These are phyloP conservation scores for Triangularia verruculosa DNA, from an alignment of 2,329 filamentous ascomycete genomes.

Conservation along the genomic window DNA sequence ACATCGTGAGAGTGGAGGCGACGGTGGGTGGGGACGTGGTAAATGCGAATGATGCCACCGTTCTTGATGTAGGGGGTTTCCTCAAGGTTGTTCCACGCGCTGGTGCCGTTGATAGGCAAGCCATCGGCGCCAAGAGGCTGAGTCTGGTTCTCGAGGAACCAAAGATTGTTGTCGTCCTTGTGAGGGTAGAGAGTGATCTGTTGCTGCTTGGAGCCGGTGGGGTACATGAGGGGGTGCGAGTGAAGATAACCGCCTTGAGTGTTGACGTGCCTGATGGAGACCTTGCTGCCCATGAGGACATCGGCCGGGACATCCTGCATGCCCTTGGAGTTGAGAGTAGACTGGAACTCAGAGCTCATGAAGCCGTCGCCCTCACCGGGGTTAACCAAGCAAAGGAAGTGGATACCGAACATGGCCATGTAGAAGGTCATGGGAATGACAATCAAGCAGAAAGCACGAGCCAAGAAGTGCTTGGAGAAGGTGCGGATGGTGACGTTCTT, in stretches of 20 bases:
- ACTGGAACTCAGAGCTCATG: constrained; percentile 99
- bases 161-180: constrained; percentile 98
- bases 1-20: constrained; percentile 96
- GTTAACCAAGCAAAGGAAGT: constrained; percentile 90
- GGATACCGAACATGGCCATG: constrained; percentile 94
- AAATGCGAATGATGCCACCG: constrained; percentile 76
- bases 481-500: constrained; percentile 80
- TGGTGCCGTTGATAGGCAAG: constrained; percentile 72
- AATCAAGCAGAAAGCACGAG: constrained; percentile 86
- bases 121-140: constrained; percentile 78
- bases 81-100: constrained; percentile 74
- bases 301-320: constrained; percentile 96
- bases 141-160: constrained; percentile 92
- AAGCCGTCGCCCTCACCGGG: constrained; percentile 97
- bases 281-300: constrained; percentile 81
- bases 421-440: constrained; percentile 88
- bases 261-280: constrained; percentile 88
- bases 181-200: constrained; percentile 98
- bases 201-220: constrained; percentile 94
- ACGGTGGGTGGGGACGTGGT: constrained; percentile 78
- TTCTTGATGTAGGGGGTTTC: constrained; percentile 71
- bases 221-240: constrained; percentile 97
- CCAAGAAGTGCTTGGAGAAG: constrained; percentile 92
- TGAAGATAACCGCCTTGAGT: constrained; percentile 97
- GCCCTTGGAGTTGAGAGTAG: constrained; percentile 90